Conservation (phyloP, 2,329 filamentous ascomycete species). For the Madurella fahalii region DNA sequence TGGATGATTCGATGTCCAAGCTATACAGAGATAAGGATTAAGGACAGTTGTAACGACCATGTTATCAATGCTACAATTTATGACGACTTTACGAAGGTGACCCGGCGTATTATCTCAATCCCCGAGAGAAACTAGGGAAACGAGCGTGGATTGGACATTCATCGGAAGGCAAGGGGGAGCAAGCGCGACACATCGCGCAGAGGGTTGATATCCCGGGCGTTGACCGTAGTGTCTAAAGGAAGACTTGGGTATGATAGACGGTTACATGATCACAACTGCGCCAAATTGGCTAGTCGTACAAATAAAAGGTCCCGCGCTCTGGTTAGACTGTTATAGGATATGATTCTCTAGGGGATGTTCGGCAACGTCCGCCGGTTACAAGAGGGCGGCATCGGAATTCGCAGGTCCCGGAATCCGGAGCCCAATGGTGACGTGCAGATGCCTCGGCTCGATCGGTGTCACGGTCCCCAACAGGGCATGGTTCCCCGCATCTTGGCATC, state of each 20-base stretch:
- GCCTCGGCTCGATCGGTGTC: constrained; percentile 15
- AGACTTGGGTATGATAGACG: background rate
- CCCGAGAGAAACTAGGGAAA: background rate
- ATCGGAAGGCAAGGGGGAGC: too few species aligned
- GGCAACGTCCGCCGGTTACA: background rate
- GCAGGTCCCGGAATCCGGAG: background rate
- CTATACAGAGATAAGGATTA: background rate
- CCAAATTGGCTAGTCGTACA: background rate
- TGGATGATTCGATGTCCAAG: constrained; percentile 30
- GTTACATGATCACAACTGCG: constrained; percentile 2
- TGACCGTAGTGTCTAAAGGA: background rate
- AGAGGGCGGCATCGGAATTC: background rate
- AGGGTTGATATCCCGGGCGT: background rate
- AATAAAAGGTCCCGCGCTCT: background rate
- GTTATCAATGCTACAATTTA: background rate
- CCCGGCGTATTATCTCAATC: background rate
- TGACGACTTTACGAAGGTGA: background rate
- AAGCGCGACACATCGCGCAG: background rate
- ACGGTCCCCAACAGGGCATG: background rate
- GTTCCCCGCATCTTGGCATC: constrained; percentile 19
- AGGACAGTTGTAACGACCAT: background rate
- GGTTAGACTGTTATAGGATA: too few species aligned
- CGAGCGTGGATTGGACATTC: background rate
- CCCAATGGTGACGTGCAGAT: constrained; percentile 2
- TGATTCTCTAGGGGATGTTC: background rate